Percentiles rank a stretch among this genome's conserved stretches.
These are phyloP conservation scores for Ustilago bromivora DNA, from an alignment of 1,284 basidiomycete genomes.

Conservation along the genomic window DNA sequence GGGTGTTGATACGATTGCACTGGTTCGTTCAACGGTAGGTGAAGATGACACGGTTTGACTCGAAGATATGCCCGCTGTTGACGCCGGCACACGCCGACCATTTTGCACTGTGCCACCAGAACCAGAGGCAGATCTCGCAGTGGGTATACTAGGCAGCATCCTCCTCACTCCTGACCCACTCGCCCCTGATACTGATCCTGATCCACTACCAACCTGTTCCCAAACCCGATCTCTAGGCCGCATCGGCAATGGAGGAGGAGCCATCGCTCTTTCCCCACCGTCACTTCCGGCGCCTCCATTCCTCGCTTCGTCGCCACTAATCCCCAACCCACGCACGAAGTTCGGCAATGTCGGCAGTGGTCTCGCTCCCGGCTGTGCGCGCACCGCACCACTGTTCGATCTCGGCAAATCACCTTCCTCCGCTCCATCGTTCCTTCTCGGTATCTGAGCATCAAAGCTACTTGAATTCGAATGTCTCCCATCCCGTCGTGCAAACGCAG, in stretches of 20 bases:
- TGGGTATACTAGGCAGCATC: background rate
- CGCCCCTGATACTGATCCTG: background rate
- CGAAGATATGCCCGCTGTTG: background rate
- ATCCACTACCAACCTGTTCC: background rate
- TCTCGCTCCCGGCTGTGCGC: background rate
- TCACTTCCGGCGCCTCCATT: background rate
- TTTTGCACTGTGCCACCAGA: no score
- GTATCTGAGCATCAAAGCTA: slow-evolving; percentile 7
- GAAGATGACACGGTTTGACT: background rate
- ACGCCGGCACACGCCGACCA: background rate
- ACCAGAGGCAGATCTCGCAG: background rate
- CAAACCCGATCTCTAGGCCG: slow-evolving; percentile 26
- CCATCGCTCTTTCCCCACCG: background rate
- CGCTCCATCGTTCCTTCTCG: background rate
- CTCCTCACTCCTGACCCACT: background rate
- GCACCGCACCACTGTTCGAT: background rate
- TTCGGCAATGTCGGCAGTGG: slow-evolving; percentile 22
- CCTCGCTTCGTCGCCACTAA: slow-evolving; percentile 1
- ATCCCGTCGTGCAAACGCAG: slow-evolving; percentile 32
- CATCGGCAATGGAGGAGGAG: slow-evolving; percentile 29
- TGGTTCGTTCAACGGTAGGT: background rate
- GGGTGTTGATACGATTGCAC: background rate
- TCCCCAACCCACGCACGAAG: slow-evolving; percentile 28
- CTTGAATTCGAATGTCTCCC: slow-evolving; percentile 20
- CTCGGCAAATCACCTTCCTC: background rate